Evolutionary conservation across 257 asterid species (phyloP), one percentile per base, ranked within the genome.

Genomic region (Solanum habrochaites): DNA sequence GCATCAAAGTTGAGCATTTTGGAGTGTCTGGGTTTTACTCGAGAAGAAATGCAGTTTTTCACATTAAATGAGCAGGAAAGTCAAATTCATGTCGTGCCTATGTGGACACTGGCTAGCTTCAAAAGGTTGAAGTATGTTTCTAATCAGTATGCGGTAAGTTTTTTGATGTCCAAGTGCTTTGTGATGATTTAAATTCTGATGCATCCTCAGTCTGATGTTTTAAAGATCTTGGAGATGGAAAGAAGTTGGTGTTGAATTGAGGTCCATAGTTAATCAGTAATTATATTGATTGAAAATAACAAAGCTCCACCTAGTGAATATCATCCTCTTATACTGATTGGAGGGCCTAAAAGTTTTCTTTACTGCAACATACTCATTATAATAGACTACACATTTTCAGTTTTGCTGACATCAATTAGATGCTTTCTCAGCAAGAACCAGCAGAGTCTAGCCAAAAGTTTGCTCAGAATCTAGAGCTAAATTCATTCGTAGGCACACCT

Each of bases 1-100:
- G 91, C 98, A 83, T 91, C 99, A 83, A 97, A 97, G 87, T 91
- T 97, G 64, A 96, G 96, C 31, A 80, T 94, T 89, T 88, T 95
- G 91, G 94, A 97, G 91, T 97, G 99, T 77, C 92, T 97, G 45
- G 98, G 88, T 52, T 90, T 95, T 84, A 89, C 81, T 13, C 86
- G 88, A 64, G 99, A 97, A 90, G 98, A 94, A 82, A 92, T 94
- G 94, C 95, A 94, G 88, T 93, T 96, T 98, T 91, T 97, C 86
- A 97, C 99, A 6, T 52, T 66, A 85, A 93, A 96, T 58, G 99
- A 97, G 89, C 92, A 91, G 20, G 99, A 95, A 89, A 97, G 99
- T 93, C 96, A 94, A 85, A 94, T 97, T 70, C 99, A 97, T 90
- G 95, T 97, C 47, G 98, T 97, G 86, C 99, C 99, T 82, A 94